Evolutionary conservation across 2,329 filamentous ascomycete species (phyloP).

Genomic region (Penicillium glabrum): DNA sequence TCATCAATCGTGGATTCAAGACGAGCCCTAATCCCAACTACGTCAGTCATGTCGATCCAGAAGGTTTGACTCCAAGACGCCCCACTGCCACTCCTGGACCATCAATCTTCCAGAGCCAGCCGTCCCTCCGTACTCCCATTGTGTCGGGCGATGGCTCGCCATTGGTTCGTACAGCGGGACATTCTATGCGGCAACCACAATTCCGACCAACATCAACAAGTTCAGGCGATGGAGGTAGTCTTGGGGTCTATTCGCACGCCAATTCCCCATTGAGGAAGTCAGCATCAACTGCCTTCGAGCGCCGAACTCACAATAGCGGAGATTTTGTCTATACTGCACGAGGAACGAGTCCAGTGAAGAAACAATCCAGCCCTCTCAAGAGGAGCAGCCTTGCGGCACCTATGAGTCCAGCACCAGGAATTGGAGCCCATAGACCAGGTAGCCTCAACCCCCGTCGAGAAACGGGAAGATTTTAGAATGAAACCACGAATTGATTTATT

Average conservation of each 20-base stretch:
- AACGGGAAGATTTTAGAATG: slow-evolving; percentile 28
- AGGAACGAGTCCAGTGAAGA: slow-evolving; percentile 38
- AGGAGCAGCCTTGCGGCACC: slow-evolving; percentile 41
- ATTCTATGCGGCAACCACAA: slow-evolving; percentile 56
- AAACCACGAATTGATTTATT: slow-evolving; percentile 7
- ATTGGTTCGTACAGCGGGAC: slow-evolving; percentile 38
- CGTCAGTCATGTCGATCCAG: slow-evolving; percentile 68
- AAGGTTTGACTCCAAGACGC: slow-evolving; percentile 47
- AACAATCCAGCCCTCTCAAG: slow-evolving; percentile 44
- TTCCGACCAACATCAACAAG: slow-evolving; percentile 46
- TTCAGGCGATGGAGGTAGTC: slow-evolving; percentile 67
- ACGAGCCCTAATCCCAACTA: slow-evolving; percentile 85
- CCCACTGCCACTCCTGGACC: slow-evolving; percentile 46
- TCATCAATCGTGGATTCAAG: slow-evolving; percentile 73
- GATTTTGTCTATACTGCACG: slow-evolving; percentile 38
- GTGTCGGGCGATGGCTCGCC: slow-evolving; percentile 51
- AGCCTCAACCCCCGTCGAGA: slow-evolving; percentile 31
- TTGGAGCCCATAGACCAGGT: slow-evolving; percentile 34
- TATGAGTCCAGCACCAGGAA: slow-evolving; percentile 29
- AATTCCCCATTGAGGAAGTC: slow-evolving; percentile 83
- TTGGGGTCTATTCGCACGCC: slow-evolving; percentile 77
- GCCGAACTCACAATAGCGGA: slow-evolving; percentile 39
- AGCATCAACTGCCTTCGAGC: slow-evolving; percentile 57
- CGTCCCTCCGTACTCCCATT: slow-evolving; percentile 39
- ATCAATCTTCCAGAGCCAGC: slow-evolving; percentile 28